Conservation (phyloP, 306 rosid genomes). For the Gleditsia sinensis region DNA sequence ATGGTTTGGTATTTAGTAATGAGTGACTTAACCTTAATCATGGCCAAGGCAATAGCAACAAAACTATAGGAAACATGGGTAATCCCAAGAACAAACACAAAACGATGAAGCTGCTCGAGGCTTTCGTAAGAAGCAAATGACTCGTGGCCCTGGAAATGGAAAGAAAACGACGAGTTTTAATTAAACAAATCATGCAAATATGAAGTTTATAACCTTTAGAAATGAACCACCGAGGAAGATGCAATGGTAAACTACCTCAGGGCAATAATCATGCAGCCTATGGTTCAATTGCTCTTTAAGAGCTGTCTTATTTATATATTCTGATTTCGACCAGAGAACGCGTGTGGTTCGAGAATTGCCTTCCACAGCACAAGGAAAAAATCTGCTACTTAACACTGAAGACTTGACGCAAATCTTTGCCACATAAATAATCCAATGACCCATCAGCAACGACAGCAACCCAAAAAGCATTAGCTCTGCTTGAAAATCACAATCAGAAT, state of each 20-base stretch:
- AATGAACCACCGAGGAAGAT: no score
- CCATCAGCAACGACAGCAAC: constrained; percentile 84
- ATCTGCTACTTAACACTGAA: constrained; percentile 60
- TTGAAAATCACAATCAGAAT: constrained; percentile 29
- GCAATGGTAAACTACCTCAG: constrained; percentile 54
- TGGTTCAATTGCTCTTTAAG: constrained; percentile 34
- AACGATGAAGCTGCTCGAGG: constrained; percentile 94
- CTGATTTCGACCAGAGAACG: constrained; percentile 30
- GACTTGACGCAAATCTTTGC: constrained; percentile 88
- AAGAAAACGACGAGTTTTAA: constrained; percentile 28
- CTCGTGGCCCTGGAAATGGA: constrained; percentile 73
- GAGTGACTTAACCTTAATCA: constrained; percentile 69
- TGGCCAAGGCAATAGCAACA: constrained; percentile 71
- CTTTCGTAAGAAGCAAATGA: constrained; percentile 86
- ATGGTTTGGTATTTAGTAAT: background rate
- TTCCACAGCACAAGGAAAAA: constrained; percentile 69
- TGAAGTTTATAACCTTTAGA: no score
- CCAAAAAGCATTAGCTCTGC: constrained; percentile 94
- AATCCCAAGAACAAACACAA: constrained; percentile 78
- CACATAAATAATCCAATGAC: constrained; percentile 81
- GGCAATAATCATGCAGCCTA: constrained; percentile 56
- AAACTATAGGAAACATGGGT: constrained; percentile 85
- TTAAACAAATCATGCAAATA: no score
- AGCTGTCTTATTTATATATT: constrained; percentile 48
- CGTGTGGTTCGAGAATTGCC: constrained; percentile 24